These are phyloP conservation scores for Populus hybrid DNA, from an alignment of 441 rosid genomes.

Conservation along the genomic window DNA sequence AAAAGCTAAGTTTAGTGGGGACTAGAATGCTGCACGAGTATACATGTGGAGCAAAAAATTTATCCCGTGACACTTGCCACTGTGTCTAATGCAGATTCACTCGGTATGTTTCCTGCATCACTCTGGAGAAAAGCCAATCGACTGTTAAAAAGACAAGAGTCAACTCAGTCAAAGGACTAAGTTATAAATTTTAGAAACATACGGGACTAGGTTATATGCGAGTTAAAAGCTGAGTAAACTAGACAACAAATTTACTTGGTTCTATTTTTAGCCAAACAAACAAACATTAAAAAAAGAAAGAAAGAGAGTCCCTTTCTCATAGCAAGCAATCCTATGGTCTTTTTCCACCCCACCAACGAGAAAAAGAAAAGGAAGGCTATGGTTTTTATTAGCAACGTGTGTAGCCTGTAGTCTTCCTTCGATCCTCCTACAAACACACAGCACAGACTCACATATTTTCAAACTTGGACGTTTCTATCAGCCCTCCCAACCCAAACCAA, in stretches of 20 bases:
- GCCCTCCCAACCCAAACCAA: background rate
- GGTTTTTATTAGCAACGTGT: no score
- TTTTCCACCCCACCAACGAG: background rate
- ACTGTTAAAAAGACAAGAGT: background rate
- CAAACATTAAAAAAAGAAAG: background rate
- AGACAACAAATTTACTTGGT: background rate
- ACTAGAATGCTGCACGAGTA: rapidly evolving
- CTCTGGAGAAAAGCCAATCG: background rate
- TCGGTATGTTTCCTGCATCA: background rate
- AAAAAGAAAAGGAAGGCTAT: background rate
- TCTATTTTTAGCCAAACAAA: background rate
- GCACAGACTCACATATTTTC: no score
- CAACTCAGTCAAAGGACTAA: background rate
- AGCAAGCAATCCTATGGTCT: background rate
- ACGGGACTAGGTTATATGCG: background rate
- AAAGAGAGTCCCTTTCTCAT: background rate
- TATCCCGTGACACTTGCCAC: no score
- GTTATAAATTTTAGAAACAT: background rate
- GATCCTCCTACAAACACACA: no score
- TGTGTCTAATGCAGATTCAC: background rate
- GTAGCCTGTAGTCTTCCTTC: no score
- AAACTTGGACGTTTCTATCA: background rate
- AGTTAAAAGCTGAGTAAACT: background rate
- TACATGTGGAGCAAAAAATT: no score
- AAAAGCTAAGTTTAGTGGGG: no score